These are phyloP conservation scores for Polygonum maritimum DNA, from an alignment of 148 eudicot species.

Conservation along the genomic window DNA sequence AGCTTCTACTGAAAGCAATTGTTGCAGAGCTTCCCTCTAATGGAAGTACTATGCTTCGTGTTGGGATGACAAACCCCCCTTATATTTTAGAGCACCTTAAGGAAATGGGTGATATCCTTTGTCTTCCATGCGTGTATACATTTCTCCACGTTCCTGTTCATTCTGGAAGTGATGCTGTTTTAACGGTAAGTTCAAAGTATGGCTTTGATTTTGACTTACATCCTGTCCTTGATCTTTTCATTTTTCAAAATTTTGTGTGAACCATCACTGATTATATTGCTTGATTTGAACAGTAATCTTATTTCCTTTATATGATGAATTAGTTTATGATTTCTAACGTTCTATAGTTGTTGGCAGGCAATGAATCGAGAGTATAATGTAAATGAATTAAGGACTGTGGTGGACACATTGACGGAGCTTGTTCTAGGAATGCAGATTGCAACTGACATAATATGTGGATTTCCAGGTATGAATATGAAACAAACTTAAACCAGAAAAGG, in stretches of 20 bases:
- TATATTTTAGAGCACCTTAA: conserved; percentile 95
- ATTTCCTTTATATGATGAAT: neutral
- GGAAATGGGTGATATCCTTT: conserved; percentile 74
- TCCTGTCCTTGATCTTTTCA: neutral
- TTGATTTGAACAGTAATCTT: neutral
- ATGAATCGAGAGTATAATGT: conserved; percentile 94
- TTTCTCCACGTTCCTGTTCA: conserved; percentile 99
- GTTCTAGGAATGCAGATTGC: conserved; percentile 99
- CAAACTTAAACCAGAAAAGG: neutral
- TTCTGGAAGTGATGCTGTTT: conserved; percentile 80
- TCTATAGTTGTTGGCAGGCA: conserved; percentile 36
- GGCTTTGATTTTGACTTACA: neutral
- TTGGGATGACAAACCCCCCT: conserved; percentile 99
- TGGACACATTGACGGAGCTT: conserved; percentile 72
- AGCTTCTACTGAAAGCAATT: conserved; percentile 62
- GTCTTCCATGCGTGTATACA: conserved; percentile 90
- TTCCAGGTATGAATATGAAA: conserved; percentile 58
- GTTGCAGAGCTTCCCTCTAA: conserved; percentile 68
- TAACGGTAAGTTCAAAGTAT: conserved; percentile 48
- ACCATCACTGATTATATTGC: neutral
- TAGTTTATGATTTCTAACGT: neutral
- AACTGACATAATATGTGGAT: conserved; percentile 96
- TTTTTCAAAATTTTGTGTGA: neutral
- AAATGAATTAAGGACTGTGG: conserved; percentile 76
- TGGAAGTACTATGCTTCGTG: conserved; percentile 95